Evolutionary conservation across 1,284 basidiomycete genomes (phyloP).

Genomic region (Cryptococcus hybrid): DNA sequence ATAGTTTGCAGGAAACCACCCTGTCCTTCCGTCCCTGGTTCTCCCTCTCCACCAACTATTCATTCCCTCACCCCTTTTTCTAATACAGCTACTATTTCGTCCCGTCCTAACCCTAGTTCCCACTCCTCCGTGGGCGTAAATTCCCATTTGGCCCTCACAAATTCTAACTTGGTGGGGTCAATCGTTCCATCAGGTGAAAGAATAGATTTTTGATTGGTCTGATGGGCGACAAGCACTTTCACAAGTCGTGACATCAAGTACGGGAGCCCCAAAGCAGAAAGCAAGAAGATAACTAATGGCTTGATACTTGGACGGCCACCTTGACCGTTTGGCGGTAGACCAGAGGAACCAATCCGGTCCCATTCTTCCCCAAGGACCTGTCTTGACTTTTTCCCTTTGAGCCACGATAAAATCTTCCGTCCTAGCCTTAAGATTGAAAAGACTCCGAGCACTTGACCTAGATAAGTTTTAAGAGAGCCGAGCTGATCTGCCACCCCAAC

Average conservation of each 20-base stretch:
- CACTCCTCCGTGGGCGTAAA: slow-evolving; percentile 72
- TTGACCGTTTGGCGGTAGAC: background rate
- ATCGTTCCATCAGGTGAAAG: slow-evolving; percentile 36
- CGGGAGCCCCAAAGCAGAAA: slow-evolving; percentile 92
- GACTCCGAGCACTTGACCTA: slow-evolving; percentile 89
- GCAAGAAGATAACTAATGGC: slow-evolving; percentile 89
- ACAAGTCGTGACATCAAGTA: slow-evolving; percentile 93
- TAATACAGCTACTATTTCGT: slow-evolving; percentile 94
- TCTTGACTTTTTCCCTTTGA: slow-evolving; percentile 53
- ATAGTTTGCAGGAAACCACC: slow-evolving; percentile 95
- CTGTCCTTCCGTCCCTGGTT: slow-evolving; percentile 87
- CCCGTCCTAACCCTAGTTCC: slow-evolving; percentile 79
- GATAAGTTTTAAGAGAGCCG: slow-evolving; percentile 81
- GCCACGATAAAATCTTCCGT: slow-evolving; percentile 46
- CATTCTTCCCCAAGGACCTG: slow-evolving; percentile 50
- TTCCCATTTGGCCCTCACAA: slow-evolving; percentile 81
- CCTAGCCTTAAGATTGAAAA: slow-evolving; percentile 83
- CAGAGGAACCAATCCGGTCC: slow-evolving; percentile 14
- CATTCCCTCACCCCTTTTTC: slow-evolving; percentile 70
- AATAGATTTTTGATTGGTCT: slow-evolving; percentile 19
- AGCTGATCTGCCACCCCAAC: slow-evolving; percentile 97
- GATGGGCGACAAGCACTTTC: slow-evolving; percentile 66
- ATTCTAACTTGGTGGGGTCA: slow-evolving; percentile 65
- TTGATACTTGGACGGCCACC: slow-evolving; percentile 68
- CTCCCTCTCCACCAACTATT: slow-evolving; percentile 97